Evolutionary conservation across 257 asterid genomes (phyloP).

Genomic region (Marsdenia floribunda): DNA sequence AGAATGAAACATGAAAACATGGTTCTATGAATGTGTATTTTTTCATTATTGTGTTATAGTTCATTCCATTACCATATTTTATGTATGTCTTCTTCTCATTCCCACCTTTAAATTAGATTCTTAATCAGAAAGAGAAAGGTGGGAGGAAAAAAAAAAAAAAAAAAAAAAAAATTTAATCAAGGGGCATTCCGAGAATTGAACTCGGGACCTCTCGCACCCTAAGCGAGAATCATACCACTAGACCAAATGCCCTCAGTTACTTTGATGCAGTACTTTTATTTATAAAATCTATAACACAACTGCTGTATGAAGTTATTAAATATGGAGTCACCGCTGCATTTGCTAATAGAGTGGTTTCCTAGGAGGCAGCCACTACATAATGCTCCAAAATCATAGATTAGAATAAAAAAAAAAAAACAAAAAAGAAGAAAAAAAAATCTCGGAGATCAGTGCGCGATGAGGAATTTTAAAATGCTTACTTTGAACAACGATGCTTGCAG

Average conservation of each 20-base stretch:
- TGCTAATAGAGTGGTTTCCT: background rate
- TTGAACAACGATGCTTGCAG: background rate
- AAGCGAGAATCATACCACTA: slow-evolving; percentile 82
- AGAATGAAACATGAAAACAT: slow-evolving; percentile 12
- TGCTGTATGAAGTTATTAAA: too few relatives aligned
- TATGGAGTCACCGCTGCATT: too few relatives aligned
- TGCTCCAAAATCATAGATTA: background rate
- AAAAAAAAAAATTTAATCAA: too few relatives aligned
- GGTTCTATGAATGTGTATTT: background rate
- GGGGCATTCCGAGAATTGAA: slow-evolving; percentile 88
- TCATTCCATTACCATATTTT: background rate
- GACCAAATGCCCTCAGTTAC: slow-evolving; percentile 57
- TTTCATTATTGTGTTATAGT: background rate
- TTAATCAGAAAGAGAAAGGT: too few relatives aligned
- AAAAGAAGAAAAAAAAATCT: too few relatives aligned
- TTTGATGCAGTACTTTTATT: too few relatives aligned
- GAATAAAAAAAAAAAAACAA: too few relatives aligned
- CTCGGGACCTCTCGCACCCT: slow-evolving; percentile 91
- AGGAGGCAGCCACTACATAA: background rate
- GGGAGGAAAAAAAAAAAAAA: background rate
- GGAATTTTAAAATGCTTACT: background rate
- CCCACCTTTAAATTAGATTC: too few relatives aligned
- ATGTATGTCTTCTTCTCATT: background rate
- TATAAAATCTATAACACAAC: too few relatives aligned
- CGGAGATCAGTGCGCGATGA: background rate